Percentiles rank a stretch among this genome's conserved stretches.
Evolutionary conservation across 768 basidiomycete species (phyloP).

Genomic region (Calvatia gigantea): DNA sequence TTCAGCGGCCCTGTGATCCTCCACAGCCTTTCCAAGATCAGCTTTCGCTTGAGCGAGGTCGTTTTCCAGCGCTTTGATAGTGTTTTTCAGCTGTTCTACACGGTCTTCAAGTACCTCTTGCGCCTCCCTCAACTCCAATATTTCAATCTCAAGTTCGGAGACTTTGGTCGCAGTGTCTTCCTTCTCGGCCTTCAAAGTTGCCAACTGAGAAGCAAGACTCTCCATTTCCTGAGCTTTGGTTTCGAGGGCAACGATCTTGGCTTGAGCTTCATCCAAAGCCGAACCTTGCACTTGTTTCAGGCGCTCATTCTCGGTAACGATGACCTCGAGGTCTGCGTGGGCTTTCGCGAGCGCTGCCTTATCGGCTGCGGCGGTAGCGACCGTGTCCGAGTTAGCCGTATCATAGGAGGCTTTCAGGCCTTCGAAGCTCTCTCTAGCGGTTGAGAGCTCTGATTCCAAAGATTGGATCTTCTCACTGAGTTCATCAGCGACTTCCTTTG

Average conservation of each 20-base stretch:
- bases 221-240: constrained; percentile 39
- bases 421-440: constrained; percentile 52
- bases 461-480: constrained; percentile 49
- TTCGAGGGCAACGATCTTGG: constrained; percentile 45
- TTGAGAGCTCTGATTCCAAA: constrained; percentile 47
- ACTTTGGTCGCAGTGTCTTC: constrained; percentile 69
- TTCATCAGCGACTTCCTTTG: constrained; percentile 41
- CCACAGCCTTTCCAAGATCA: constrained; percentile 33
- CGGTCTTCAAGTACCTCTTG: constrained; percentile 65
- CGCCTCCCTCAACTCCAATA: constrained; percentile 71
- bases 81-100: constrained; percentile 39
- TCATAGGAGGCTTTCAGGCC: constrained; percentile 44
- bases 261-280: constrained; percentile 44
- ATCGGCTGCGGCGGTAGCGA: constrained; percentile 54
- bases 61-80: constrained; percentile 49
- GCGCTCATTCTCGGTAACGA: constrained; percentile 47
- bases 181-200: constrained; percentile 55
- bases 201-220: constrained; percentile 46
- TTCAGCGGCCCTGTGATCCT: constrained; percentile 42
- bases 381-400: constrained; percentile 36
- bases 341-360: constrained; percentile 63
- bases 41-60: constrained; percentile 42
- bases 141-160: constrained; percentile 79
- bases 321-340: constrained; percentile 55
- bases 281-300: constrained; percentile 48